Conservation (phyloP, 2,329 filamentous ascomycete genomes). For the Xylariaceae sp. region DNA sequence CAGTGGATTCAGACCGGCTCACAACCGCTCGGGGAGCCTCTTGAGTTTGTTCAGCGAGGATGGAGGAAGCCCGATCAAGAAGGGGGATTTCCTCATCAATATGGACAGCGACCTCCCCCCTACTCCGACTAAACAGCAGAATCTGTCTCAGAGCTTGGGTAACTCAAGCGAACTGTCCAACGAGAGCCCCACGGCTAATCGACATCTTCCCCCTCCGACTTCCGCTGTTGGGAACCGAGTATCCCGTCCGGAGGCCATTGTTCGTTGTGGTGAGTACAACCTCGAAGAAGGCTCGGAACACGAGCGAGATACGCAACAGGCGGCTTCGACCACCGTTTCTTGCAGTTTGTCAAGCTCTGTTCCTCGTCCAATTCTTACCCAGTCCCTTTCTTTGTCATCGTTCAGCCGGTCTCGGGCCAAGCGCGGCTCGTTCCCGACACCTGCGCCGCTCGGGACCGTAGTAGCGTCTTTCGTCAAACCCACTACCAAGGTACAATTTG, state of each 20-base stretch:
- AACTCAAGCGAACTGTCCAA: constrained; percentile 30
- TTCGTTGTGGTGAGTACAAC: constrained; percentile 36
- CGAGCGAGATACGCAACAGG: constrained; percentile 9
- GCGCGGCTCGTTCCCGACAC: constrained; percentile 26
- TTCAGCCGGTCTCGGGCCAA: constrained; percentile 29
- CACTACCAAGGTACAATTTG: constrained; percentile 34
- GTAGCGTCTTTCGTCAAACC: constrained; percentile 18
- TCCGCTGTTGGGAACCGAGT: constrained; percentile 29
- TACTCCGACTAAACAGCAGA: constrained; percentile 76
- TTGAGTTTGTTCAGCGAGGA: constrained; percentile 77
- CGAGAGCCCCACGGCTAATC: constrained; percentile 41
- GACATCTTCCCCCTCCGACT: constrained; percentile 33
- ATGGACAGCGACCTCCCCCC: constrained; percentile 73
- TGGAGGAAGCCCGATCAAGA: constrained; percentile 45
- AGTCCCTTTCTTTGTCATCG: constrained; percentile 30
- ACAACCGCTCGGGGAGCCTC: constrained; percentile 58
- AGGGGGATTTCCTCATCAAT: constrained; percentile 20
- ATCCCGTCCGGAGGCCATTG: constrained; percentile 16
- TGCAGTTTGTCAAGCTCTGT: constrained; percentile 24
- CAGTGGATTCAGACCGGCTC: constrained; percentile 42
- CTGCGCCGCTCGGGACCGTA: constrained; percentile 25
- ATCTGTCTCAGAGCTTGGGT: constrained; percentile 28
- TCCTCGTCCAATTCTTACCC: constrained; percentile 25
- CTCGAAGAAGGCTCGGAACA: constrained; percentile 14
- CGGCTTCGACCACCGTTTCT: constrained; percentile 9